Conservation (phyloP, 78 protist genomes). For the Anaeramoeba ignava region DNA sequence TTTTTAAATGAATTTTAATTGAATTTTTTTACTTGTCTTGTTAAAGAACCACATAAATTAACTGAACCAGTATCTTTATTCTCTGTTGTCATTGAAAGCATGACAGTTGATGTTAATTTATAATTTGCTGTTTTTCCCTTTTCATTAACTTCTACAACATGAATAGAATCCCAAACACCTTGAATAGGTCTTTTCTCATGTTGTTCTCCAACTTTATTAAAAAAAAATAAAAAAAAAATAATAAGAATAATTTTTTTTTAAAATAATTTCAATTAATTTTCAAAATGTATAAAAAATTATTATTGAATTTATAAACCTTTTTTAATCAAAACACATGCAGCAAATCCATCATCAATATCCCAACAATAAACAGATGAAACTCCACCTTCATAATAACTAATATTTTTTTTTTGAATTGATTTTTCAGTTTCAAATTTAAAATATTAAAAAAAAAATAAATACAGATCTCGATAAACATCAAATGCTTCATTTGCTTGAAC, state of each 20-base stretch:
- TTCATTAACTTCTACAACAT: slow-evolving; percentile 73
- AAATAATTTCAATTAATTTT: background rate
- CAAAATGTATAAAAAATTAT: background rate
- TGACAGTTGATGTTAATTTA: slow-evolving; percentile 81
- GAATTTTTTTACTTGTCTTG: slow-evolving; percentile 52
- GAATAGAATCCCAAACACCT: slow-evolving; percentile 91
- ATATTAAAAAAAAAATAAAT: background rate
- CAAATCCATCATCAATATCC: slow-evolving; percentile 77
- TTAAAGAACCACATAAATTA: slow-evolving; percentile 65
- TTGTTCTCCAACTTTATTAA: slow-evolving; percentile 17
- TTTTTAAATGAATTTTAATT: no score
- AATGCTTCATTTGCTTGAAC: slow-evolving; percentile 67
- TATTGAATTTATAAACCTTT: slow-evolving; percentile 34
- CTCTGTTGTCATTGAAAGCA: slow-evolving; percentile 65
- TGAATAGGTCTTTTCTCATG: slow-evolving; percentile 42
- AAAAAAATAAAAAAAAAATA: background rate
- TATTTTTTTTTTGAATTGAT: background rate
- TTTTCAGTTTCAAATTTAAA: background rate
- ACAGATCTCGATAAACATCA: slow-evolving; percentile 63
- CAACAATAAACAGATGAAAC: slow-evolving; percentile 77
- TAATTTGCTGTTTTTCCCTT: slow-evolving; percentile 43
- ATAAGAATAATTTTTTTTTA: background rate
- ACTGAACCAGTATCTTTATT: slow-evolving; percentile 36
- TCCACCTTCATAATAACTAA: slow-evolving; percentile 74
- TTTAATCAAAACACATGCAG: slow-evolving; percentile 66